These are phyloP conservation scores for Saturnispora hagleri DNA, from an alignment of 805 yeast species.

Conservation along the genomic window DNA sequence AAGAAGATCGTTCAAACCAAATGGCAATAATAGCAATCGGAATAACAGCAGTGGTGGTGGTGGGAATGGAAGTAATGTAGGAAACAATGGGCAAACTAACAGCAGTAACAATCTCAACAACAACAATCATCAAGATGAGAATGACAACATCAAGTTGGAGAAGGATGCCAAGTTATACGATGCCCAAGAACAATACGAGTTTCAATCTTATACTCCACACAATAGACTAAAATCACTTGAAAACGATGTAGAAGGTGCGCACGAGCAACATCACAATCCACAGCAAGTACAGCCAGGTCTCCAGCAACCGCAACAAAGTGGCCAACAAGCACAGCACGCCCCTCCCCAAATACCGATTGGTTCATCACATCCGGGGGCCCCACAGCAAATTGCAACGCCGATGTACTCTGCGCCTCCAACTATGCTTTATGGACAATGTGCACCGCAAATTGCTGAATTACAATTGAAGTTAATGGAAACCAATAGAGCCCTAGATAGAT, in stretches of 20 bases:
- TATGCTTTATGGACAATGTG: background rate
- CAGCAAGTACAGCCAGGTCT: conserved; percentile 10
- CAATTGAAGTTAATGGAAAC: conserved; percentile 2
- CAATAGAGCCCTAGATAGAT: conserved; percentile 18
- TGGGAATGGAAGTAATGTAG: background rate
- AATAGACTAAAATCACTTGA: background rate
- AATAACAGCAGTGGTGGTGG: background rate
- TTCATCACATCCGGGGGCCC: background rate
- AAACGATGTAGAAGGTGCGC: background rate
- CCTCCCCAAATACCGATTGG: background rate
- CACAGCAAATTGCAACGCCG: background rate
- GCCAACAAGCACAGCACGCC: background rate
- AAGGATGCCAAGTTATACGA: background rate
- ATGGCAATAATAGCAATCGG: background rate
- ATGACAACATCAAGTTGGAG: background rate
- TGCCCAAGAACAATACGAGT: background rate
- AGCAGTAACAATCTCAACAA: background rate
- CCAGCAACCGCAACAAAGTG: conserved; percentile 7
- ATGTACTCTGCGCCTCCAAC: background rate
- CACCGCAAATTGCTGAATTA: conserved; percentile 1
- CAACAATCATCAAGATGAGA: background rate
- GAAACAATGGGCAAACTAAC: conserved; percentile 7
- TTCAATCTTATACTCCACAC: conserved; percentile 8
- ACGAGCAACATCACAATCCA: conserved; percentile 11
- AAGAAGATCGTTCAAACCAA: conserved; percentile 45